Base-by-base conservation (phyloP, 495 filamentous ascomycete species). In the Lepraria neglecta region DNA sequence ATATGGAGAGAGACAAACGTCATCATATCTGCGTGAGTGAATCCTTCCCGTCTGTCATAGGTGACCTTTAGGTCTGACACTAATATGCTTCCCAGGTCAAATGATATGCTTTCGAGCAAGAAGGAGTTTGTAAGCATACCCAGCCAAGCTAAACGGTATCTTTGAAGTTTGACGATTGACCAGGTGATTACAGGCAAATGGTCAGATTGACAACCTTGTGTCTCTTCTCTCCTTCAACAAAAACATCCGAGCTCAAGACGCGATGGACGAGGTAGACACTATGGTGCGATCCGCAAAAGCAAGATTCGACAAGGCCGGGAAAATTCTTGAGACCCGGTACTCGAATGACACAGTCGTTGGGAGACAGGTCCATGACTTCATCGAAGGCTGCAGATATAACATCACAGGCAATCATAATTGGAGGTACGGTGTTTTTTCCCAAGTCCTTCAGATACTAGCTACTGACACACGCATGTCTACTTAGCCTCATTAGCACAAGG, bases 1-100 rank as follows among this genome's bases (percentile, higher is more conserved):
- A 35, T 54, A 38, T 54, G 51, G 51, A 54, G 35, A 54, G 51
- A 54, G 51, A 54, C 31, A 3, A 54, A 54, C 15, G 33, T 54
- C 3, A 54, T 54, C 15, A 54, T 54, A 19, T 19, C 51, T 19
- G 19, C n/a, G 51, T 54, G 9, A 38, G 51, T 54, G 6, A 11
- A 31, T 24, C 6, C 31, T 11, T 12, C 5, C 48, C 27, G 31
- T 54, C n/a, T 38, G 6, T 7, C 3, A 9, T 24, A 33, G 21
- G 30, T 14, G 21, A 38, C n/a, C 1, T 6, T 6, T 10, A 21
- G 21, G 11, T 7, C 51, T 54, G 19, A 54, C 3, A 11, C 30
- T 10, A 21, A 31, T n/a, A 33, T 11, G 12, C 35, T 35, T 10
- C 21, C 17, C n/a, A 54, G 51, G 30, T 54, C 51, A 35, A 54